Conservation (phyloP, 805 yeast species). For the Lipomyces kockii region DNA sequence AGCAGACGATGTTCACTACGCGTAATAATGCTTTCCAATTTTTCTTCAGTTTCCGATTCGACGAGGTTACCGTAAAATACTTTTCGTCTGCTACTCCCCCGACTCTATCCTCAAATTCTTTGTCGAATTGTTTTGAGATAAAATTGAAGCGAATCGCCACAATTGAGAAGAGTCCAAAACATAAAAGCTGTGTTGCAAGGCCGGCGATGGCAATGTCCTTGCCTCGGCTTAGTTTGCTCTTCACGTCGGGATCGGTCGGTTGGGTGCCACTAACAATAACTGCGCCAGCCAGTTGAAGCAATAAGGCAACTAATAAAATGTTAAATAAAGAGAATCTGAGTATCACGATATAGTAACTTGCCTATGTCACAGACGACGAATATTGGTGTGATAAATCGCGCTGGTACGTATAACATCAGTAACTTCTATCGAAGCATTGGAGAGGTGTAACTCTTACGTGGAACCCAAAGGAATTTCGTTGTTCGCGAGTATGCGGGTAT, state of each 20-base stretch:
- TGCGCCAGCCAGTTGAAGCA: neutral
- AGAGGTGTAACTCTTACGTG: neutral
- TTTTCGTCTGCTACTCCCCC: neutral
- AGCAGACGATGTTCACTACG: neutral
- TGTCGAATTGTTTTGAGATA: neutral
- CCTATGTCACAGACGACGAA: neutral
- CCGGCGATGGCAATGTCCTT: neutral
- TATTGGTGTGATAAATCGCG: neutral
- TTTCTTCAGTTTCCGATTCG: neutral
- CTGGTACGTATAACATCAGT: neutral
- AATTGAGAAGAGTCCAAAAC: neutral
- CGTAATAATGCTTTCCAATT: neutral
- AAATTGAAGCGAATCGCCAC: neutral
- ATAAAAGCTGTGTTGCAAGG: neutral
- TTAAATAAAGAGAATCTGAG: neutral
- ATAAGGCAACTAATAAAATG: neutral
- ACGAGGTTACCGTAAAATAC: neutral
- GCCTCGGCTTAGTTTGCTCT: neutral
- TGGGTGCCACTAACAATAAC: slow-evolving; percentile 1
- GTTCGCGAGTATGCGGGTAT: neutral
- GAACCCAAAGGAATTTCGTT: slow-evolving; percentile 3
- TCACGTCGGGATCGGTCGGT: neutral
- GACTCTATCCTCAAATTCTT: neutral
- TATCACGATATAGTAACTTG: neutral
- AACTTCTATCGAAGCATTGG: neutral